Conservation (phyloP, 2,329 filamentous ascomycete genomes). For the Claviceps maximensis region DNA sequence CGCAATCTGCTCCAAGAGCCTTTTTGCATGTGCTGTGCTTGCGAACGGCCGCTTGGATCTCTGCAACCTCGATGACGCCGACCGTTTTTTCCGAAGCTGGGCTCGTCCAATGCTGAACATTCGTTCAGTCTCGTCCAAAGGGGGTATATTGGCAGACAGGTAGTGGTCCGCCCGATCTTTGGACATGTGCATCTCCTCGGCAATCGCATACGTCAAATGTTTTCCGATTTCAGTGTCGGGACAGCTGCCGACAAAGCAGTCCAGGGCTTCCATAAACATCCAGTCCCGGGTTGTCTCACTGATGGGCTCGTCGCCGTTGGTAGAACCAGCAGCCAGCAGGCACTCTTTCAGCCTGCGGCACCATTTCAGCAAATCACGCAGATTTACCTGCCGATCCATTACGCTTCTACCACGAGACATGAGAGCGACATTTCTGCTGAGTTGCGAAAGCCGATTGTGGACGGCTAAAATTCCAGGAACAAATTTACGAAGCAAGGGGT, state of each 20-base stretch:
- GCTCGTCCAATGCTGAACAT: conserved; percentile 54
- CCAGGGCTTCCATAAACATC: conserved; percentile 86
- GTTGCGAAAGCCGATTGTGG: conserved; percentile 37
- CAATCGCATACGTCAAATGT: conserved; percentile 55
- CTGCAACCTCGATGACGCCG: conserved; percentile 31
- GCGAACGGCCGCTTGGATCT: conserved; percentile 62
- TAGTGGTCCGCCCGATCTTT: conserved; percentile 70
- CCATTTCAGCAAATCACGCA: conserved; percentile 83
- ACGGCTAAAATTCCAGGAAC: conserved; percentile 45
- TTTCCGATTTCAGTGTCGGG: conserved; percentile 49
- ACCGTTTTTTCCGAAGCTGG: conserved; percentile 43
- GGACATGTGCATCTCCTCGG: conserved; percentile 77
- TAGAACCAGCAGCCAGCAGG: conserved; percentile 46
- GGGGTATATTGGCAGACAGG: conserved; percentile 58
- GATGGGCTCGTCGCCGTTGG: conserved; percentile 55
- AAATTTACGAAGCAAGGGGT: conserved; percentile 55
- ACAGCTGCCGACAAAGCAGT: conserved; percentile 79
- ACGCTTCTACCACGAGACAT: conserved; percentile 27
- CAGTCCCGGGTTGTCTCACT: conserved; percentile 61
- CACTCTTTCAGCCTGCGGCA: conserved; percentile 62
- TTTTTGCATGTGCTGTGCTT: conserved; percentile 71
- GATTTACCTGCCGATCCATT: conserved; percentile 43
- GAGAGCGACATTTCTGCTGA: conserved; percentile 32
- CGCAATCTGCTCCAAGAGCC: conserved; percentile 77
- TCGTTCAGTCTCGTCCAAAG: conserved; percentile 46